Conservation (phyloP, 768 basidiomycete species). For the Collybiopsis luxurians region DNA sequence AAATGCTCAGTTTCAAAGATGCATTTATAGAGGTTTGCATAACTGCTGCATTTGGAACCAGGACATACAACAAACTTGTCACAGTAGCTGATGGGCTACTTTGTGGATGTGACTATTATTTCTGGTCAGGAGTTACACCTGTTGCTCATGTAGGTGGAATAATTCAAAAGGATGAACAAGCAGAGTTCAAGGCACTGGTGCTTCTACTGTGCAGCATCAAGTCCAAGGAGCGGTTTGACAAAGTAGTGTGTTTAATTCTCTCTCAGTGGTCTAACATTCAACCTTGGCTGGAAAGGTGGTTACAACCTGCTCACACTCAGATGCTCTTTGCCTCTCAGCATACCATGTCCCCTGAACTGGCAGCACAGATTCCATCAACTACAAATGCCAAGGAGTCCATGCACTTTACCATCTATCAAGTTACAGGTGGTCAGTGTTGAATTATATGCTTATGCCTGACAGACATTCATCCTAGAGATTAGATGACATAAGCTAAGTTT, state of each 20-base stretch:
- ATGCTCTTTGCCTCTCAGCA: neutral
- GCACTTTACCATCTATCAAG: neutral
- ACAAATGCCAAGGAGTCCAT: neutral
- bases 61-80: too few relatives aligned
- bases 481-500: too few relatives aligned
- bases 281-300: neutral
- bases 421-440: neutral
- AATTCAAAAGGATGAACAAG: neutral
- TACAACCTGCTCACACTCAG: neutral
- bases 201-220: neutral
- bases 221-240: neutral
- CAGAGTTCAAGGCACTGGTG: neutral
- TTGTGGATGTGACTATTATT: neutral
- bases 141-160: neutral
- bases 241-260: neutral
- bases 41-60: neutral
- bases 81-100: neutral
- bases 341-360: neutral
- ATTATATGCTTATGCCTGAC: too few relatives aligned
- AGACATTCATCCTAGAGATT: too few relatives aligned
- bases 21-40: neutral
- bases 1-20: neutral
- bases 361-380: neutral
- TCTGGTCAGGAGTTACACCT: neutral
- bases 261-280: neutral